phyloP scores from a whole-genome alignment of 2,329 filamentous ascomycete genomes.

The Colletotrichum sansevieriae region DNA sequence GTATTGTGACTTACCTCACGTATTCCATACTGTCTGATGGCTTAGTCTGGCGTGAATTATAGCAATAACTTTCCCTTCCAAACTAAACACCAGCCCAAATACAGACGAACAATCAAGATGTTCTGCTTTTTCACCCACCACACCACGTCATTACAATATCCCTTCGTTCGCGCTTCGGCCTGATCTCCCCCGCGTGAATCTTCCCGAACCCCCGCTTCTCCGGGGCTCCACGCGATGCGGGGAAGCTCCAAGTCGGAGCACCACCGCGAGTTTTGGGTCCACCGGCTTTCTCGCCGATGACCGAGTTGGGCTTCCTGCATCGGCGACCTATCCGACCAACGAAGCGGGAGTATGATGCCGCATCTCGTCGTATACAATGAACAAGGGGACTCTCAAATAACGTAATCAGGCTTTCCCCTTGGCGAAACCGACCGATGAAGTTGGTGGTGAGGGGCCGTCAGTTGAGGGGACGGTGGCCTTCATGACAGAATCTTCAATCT shows the following conservation, averaged over 20 bases:
- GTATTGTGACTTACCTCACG: constrained; percentile 37
- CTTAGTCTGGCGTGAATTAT: not conserved
- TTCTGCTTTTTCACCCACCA: constrained; percentile 17
- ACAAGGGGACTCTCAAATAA: constrained; percentile 4
- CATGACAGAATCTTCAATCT: not conserved
- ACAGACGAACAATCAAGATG: not conserved
- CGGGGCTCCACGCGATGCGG: constrained; percentile 19
- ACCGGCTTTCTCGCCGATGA: constrained; percentile 35
- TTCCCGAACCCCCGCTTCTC: constrained; percentile 10
- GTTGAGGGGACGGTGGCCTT: not conserved
- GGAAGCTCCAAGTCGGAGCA: constrained; percentile 5
- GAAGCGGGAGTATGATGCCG: constrained; percentile 1
- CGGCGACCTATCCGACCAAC: constrained; percentile 11
- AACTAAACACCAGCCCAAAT: not conserved
- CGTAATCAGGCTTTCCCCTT: constrained; percentile 24
- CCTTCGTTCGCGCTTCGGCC: not conserved
- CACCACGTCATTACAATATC: constrained; percentile 4
- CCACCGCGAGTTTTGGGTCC: not conserved
- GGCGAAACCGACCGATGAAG: constrained; percentile 32
- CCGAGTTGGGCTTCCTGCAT: constrained; percentile 11
- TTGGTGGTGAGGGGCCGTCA: not conserved
- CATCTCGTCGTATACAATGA: not conserved
- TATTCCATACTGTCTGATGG: constrained; percentile 43
- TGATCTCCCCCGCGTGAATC: constrained; percentile 3
- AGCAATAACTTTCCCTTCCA: not conserved